Base-by-base conservation (phyloP, 805 yeast genomes). In the Kodamaea jinghongensis region DNA sequence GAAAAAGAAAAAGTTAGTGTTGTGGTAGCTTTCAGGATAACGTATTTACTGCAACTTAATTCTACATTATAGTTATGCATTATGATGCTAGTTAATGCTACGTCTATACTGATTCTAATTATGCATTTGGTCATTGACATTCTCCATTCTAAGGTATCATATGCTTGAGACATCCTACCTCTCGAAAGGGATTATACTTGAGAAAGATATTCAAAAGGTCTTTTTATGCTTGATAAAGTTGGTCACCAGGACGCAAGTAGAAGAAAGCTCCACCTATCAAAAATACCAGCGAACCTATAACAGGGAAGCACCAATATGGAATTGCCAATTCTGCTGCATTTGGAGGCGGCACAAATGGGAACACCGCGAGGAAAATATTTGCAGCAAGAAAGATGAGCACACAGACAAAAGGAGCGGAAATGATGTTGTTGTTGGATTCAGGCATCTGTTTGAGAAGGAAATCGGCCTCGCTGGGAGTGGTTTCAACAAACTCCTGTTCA, bases 231-330 rank as follows among this genome's bases (percentile, higher is more conserved):
- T 20, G 5, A 20, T 20, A 20, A 20, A 20, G 23, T 20, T 20
- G 23, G 23, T 20, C 45, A 7, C 47, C 45, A 32, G 26, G 23
- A 7, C 35, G 22, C 22, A 46, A 36, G 33, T 37, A 52, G 43
- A 26, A 56, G 37, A 56, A 56, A 7, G 65, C 46, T 0, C 58
- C 75, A 4, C 83, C 82, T 10, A 63, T 30, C 0, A 58, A 38
- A 27, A 76, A 49, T 4, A 74, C 73, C 2, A 70, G 55, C 2
- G 76, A 60, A 0, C 83, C 80, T 11, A 78, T 73, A 4, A 70
- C 62, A 0, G 83, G 82, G 49, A 76, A 76, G n/a, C 77, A 71
- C 67, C 73, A 79, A 48, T 74, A 79, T 1, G 83, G 81, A 38
- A 76, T 66, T 5, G 51, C 50, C 25, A 43, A 43, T 4, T 50